Evolutionary conservation across 2,329 filamentous ascomycete species (phyloP).

Genomic region (Cyanodermella asteris): DNA sequence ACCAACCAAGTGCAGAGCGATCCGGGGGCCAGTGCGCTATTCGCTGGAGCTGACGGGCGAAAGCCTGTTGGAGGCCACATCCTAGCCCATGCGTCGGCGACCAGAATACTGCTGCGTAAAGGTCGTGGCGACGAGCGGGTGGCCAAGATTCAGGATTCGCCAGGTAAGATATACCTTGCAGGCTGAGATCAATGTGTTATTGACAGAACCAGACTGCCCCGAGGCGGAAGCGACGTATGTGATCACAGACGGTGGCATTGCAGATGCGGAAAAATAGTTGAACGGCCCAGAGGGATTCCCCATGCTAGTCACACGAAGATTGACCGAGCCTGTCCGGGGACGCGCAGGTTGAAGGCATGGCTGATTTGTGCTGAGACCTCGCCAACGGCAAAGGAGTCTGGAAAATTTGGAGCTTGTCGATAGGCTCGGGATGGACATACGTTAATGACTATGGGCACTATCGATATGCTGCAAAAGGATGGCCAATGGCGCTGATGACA

Average conservation of each 20-base stretch:
- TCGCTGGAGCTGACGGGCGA: slow-evolving; percentile 44
- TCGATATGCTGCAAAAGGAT: too few species aligned
- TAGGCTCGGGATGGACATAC: too few species aligned
- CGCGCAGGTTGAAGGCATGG: background rate
- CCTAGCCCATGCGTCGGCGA: slow-evolving; percentile 46
- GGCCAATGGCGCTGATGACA: too few species aligned
- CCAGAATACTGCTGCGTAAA: slow-evolving; percentile 43
- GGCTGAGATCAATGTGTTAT: background rate
- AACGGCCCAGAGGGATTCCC: too few species aligned
- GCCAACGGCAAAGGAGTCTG: too few species aligned
- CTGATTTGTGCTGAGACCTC: too few species aligned
- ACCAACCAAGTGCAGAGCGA: slow-evolving; percentile 54
- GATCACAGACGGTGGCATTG: slow-evolving; percentile 47
- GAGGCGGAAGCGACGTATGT: slow-evolving; percentile 49
- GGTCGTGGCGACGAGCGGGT: slow-evolving; percentile 48
- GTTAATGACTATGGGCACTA: too few species aligned
- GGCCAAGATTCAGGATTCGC: slow-evolving; percentile 46
- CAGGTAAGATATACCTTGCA: slow-evolving; percentile 25
- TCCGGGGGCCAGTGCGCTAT: slow-evolving; percentile 44
- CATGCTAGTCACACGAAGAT: too few species aligned
- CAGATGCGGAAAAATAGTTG: slow-evolving; percentile 46
- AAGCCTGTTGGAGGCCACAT: slow-evolving; percentile 48
- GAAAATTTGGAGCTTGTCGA: too few species aligned
- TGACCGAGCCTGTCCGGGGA: too few species aligned
- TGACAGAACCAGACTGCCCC: slow-evolving; percentile 31